Base-by-base conservation (phyloP, 345 rosid species). In the Laguncularia racemosa region DNA sequence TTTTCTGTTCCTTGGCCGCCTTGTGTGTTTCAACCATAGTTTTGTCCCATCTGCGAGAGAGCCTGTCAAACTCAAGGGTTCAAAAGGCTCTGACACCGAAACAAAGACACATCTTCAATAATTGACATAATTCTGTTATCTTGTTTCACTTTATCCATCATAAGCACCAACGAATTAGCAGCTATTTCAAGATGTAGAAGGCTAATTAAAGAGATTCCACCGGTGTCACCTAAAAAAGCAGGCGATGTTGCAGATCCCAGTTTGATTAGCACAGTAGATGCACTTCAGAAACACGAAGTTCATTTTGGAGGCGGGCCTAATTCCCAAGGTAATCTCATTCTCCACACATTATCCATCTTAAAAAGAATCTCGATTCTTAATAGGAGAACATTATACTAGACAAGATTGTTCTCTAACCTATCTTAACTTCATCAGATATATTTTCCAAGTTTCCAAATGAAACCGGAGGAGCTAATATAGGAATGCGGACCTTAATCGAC, bases 401-500 rank as follows among this genome's bases (percentile, higher is more conserved):
- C 13, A 12, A n/a, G 20, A 13, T 3, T 5, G 3, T 20, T 55
- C 54, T 50, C 55, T 43, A 23, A 64, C 46, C 1, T 1, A 62
- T 8, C 11, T 52, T 20, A 14, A 33, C 70, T 56, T 48, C 40
- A 49, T 51, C 73, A 91, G 96, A 91, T 50, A 46, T 81, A 21
- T 76, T 87, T 48, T 67, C 64, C 48, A 70, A 71, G 73, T 81
- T 85, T 57, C 56, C 54, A 55, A 65, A 52, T 59, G 84, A 76
- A 67, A 55, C 62, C 17, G 74, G 73, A 28, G 91, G 69, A 53
- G 67, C 77, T 16, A 68, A 78, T 49, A 51, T 75, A 3, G 93
- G 91, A 72, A 87, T 87, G 96, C 48, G 96, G 96, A 72, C 97
- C 93, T 13, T 86, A 78, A 71, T 52, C 74, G 12, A 75, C 87